A percentile compares a stretch with the other conserved stretches of the same genome.
Evolutionary conservation across 2,329 filamentous ascomycete genomes (phyloP).

Genomic region (Cladosporium phlei): DNA sequence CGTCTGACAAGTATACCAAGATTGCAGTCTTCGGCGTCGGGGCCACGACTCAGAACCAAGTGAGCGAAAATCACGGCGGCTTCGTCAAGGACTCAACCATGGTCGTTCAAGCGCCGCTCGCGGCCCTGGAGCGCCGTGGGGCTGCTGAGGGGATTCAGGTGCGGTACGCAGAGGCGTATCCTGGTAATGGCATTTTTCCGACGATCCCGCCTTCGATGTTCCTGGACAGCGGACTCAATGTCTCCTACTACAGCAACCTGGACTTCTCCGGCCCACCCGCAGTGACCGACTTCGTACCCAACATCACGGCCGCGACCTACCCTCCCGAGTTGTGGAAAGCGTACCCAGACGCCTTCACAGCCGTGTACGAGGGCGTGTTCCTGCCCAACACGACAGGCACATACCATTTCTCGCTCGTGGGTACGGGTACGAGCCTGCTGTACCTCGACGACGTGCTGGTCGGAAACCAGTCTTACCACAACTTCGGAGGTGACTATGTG

Average conservation of each 20-base stretch:
- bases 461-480: slow-evolving; percentile 13
- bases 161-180: slow-evolving; percentile 12
- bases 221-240: slow-evolving; percentile 10
- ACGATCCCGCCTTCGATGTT: slow-evolving; percentile 12
- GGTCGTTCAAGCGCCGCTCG: slow-evolving; percentile 12
- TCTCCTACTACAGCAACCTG: slow-evolving; percentile 11
- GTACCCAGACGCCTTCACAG: slow-evolving; percentile 14
- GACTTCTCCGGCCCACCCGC: slow-evolving; percentile 11
- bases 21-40: slow-evolving; percentile 44
- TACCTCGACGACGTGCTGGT: slow-evolving; percentile 6
- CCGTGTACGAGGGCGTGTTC: slow-evolving; percentile 12
- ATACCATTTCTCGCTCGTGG: slow-evolving; percentile 14
- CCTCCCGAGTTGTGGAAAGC: slow-evolving; percentile 7
- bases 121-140: slow-evolving; percentile 8
- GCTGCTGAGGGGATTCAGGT: slow-evolving; percentile 7
- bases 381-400: slow-evolving; percentile 10
- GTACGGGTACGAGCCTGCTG: slow-evolving; percentile 9
- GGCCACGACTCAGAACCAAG: slow-evolving; percentile 16
- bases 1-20: slow-evolving; percentile 39
- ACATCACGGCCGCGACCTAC: slow-evolving; percentile 13
- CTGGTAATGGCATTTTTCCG: slow-evolving; percentile 12
- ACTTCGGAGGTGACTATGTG: slow-evolving; percentile 13
- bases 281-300: slow-evolving; percentile 9
- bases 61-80: slow-evolving; percentile 14
- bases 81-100: slow-evolving; percentile 16